Percentiles rank a stretch among this genome's conserved stretches.
These are phyloP conservation scores for Ceratorhiza oryzae-sativae DNA, from an alignment of 1,284 basidiomycete species.

Conservation along the genomic window DNA sequence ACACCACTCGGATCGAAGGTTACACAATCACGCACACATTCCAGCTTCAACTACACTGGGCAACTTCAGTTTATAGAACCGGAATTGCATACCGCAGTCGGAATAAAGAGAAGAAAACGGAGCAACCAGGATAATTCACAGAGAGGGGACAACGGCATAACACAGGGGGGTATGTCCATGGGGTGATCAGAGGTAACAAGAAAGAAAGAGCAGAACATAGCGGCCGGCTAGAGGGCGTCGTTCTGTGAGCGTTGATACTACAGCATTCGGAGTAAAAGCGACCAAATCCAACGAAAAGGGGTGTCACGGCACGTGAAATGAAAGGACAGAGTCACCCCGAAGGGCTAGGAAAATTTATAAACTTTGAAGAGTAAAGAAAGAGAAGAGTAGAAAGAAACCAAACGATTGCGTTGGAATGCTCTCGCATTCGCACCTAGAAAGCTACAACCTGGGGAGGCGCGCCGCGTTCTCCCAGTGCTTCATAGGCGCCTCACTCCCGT, in stretches of 20 bases:
- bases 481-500: constrained; percentile 29
- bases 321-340: background rate
- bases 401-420: constrained; percentile 37
- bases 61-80: constrained; percentile 33
- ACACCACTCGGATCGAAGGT: background rate
- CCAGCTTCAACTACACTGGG: background rate
- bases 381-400: constrained; percentile 9
- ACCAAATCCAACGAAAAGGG: constrained; percentile 19
- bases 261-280: constrained; percentile 8
- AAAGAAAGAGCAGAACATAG: background rate
- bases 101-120: constrained; percentile 10
- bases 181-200: background rate
- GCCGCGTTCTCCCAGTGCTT: constrained; percentile 37
- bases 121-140: constrained; percentile 16
- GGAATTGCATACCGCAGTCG: constrained; percentile 28
- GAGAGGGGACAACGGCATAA: constrained; percentile 14
- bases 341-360: background rate
- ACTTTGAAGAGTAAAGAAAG: constrained; percentile 15
- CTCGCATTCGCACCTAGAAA: constrained; percentile 25
- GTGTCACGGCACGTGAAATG: constrained; percentile 7
- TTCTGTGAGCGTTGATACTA: constrained; percentile 29
- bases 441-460: constrained; percentile 37
- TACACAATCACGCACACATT: background rate
- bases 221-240: background rate
- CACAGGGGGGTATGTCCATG: constrained; percentile 13